These are phyloP conservation scores for Linum tenue DNA, from an alignment of 345 rosid genomes.

Conservation along the genomic window DNA sequence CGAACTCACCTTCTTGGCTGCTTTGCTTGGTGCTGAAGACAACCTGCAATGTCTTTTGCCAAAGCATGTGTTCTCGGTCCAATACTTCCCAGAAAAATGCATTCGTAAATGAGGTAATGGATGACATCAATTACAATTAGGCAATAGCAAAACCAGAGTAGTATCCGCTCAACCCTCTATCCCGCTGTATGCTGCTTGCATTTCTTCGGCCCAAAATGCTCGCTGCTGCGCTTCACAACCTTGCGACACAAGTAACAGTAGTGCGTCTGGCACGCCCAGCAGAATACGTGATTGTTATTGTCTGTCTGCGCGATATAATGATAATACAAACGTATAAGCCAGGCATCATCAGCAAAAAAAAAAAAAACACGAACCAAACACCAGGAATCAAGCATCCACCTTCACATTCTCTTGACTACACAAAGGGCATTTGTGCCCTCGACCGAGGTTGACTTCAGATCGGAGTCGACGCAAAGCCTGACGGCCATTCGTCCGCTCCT, in stretches of 20 bases:
- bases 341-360: background rate
- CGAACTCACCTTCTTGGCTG: too few species aligned
- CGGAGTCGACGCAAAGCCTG: constrained; percentile 40
- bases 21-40: too few species aligned
- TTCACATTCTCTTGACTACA: constrained; percentile 68
- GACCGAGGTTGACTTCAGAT: constrained; percentile 30
- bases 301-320: constrained; percentile 33
- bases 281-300: constrained; percentile 72
- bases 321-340: background rate
- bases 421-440: constrained; percentile 46
- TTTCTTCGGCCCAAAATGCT: constrained; percentile 77
- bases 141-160: too few species aligned
- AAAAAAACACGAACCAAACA: background rate
- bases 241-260: constrained; percentile 67
- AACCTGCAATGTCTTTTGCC: too few species aligned
- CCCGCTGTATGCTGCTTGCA: constrained; percentile 77
- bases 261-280: constrained; percentile 81
- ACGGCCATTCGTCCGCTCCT: constrained; percentile 22
- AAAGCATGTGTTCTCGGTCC: too few species aligned
- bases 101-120: too few species aligned
- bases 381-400: constrained; percentile 23
- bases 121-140: too few species aligned
- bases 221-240: constrained; percentile 47
- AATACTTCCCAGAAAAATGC: too few species aligned
- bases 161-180: constrained; percentile 12